A percentile compares a stretch with the other conserved stretches of the same genome.
phyloP scores from a whole-genome alignment of 371 early-diverging fungal species.

The Mucor indicus region DNA sequence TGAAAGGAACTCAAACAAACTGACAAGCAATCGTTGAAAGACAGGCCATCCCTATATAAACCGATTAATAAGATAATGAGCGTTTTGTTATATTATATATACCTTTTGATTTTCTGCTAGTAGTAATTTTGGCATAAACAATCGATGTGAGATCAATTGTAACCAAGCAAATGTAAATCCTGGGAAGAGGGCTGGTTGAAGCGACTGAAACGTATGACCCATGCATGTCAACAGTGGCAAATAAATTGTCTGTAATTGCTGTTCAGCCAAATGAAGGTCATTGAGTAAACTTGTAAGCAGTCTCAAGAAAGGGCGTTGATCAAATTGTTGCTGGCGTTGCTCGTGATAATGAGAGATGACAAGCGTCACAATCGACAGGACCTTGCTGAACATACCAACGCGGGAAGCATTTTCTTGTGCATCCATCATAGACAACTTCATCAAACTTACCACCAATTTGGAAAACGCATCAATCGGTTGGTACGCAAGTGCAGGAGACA shows the following conservation, averaged over 20 bases:
- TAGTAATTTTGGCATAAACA: slow-evolving; percentile 88
- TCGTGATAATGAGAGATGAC: slow-evolving; percentile 84
- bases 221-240: slow-evolving; percentile 70
- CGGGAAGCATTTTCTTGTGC: slow-evolving; percentile 33
- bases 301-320: slow-evolving; percentile 91
- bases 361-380: slow-evolving; percentile 82
- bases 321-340: slow-evolving; percentile 73
- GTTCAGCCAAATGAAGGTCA: slow-evolving; percentile 75
- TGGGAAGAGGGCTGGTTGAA: slow-evolving; percentile 88
- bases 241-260: slow-evolving; percentile 66
- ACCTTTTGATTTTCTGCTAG: slow-evolving; percentile 69
- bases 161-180: slow-evolving; percentile 98
- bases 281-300: slow-evolving; percentile 81
- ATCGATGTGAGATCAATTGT: slow-evolving; percentile 86
- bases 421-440: slow-evolving; percentile 36
- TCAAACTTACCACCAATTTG: slow-evolving; percentile 70
- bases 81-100: background rate
- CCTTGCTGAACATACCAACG: slow-evolving; percentile 66
- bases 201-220: slow-evolving; percentile 78
- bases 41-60: slow-evolving; percentile 77
- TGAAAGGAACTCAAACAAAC: slow-evolving; percentile 80
- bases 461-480: slow-evolving; percentile 85
- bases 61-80: slow-evolving; percentile 3
- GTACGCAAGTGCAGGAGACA: slow-evolving; percentile 54
- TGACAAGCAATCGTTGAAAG: slow-evolving; percentile 79